These are phyloP conservation scores for Diphasiastrum complanatum DNA, from an alignment of 83 land plant species.

Conservation along the genomic window DNA sequence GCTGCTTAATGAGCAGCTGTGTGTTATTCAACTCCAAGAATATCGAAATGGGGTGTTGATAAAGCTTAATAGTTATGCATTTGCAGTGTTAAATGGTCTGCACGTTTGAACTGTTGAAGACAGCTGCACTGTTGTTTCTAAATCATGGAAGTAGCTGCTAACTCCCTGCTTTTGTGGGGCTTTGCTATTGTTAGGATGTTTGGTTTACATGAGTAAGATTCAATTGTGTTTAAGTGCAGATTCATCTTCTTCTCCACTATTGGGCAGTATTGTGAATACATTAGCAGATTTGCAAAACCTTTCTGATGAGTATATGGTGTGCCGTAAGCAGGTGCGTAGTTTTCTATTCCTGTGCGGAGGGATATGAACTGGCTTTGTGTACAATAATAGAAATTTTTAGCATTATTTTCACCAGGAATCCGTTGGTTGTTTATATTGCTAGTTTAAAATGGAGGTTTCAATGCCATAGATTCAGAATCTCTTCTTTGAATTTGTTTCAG, in stretches of 20 bases:
- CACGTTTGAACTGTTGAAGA: too few relatives aligned
- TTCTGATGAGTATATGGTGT: constrained; percentile 59
- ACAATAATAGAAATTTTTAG: neutral
- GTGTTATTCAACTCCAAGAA: too few relatives aligned
- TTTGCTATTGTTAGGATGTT: neutral
- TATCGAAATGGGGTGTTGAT: too few relatives aligned
- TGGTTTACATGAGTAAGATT: neutral
- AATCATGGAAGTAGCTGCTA: too few relatives aligned
- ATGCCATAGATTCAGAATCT: neutral
- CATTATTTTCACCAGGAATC: neutral
- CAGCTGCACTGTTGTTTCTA: too few relatives aligned
- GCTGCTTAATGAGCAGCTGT: too few relatives aligned
- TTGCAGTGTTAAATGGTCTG: too few relatives aligned
- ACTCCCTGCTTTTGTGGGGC: too few relatives aligned
- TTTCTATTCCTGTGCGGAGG: neutral
- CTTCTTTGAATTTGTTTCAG: constrained; percentile 10
- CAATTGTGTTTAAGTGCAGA: constrained; percentile 28
- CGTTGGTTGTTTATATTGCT: neutral
- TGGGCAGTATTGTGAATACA: constrained; percentile 45
- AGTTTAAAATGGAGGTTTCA: neutral
- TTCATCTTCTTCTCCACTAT: constrained; percentile 39
- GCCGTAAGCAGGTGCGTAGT: constrained; percentile 62
- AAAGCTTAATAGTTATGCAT: too few relatives aligned
- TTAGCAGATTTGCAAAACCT: constrained; percentile 62
- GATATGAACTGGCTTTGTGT: too few relatives aligned